phyloP scores from a whole-genome alignment of 2,329 filamentous ascomycete species.

The Elsinoe arachidis region DNA sequence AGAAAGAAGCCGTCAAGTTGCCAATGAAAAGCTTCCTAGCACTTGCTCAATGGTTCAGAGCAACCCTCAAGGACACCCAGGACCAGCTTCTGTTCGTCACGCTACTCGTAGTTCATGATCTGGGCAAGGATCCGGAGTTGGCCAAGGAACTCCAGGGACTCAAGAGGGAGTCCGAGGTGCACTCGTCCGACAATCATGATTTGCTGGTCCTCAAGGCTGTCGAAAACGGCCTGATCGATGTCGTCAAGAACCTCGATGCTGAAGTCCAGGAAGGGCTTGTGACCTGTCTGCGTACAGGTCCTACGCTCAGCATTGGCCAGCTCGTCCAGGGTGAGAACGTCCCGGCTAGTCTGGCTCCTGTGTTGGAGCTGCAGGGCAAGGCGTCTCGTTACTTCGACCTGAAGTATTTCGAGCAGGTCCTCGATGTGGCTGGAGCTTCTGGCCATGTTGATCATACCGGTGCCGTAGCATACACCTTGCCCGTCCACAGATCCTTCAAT shows the following conservation, averaged over 20 bases:
- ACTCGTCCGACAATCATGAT: neutral
- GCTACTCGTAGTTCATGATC: neutral
- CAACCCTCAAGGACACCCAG: neutral
- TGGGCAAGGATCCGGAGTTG: neutral
- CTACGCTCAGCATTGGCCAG: slow-evolving; percentile 1
- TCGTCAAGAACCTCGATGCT: neutral
- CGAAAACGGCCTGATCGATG: neutral
- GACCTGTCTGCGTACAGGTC: neutral
- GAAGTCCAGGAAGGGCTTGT: neutral
- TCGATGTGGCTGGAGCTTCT: neutral
- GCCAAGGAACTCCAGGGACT: neutral
- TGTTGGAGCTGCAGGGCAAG: neutral
- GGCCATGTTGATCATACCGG: neutral
- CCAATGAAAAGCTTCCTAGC: neutral
- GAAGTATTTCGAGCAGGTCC: neutral
- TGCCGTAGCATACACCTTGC: neutral
- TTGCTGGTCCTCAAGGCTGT: neutral
- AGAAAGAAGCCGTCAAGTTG: neutral
- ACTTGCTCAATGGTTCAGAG: neutral
- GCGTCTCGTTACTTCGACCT: neutral
- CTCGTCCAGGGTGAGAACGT: slow-evolving; percentile 8
- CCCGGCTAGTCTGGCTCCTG: neutral
- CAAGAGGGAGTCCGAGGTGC: neutral
- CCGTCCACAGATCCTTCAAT: neutral
- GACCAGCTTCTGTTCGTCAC: neutral